Evolutionary conservation across 2,329 filamentous ascomycete genomes (phyloP).

Genomic region (Cladorrhinum sp.): DNA sequence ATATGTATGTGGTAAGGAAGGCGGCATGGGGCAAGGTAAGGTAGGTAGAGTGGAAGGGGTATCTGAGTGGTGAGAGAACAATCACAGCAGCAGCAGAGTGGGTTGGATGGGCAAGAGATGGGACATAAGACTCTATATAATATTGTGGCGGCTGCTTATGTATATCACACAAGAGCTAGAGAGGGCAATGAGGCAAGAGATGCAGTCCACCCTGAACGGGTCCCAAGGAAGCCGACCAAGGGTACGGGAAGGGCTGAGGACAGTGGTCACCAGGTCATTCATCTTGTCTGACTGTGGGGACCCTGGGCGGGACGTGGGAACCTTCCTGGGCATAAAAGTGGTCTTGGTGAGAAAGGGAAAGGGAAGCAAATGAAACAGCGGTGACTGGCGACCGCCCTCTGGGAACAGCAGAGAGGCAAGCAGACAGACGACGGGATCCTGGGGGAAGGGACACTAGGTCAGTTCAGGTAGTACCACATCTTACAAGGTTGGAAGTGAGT

Average conservation of each 20-base stretch:
- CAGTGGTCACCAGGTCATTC: constrained; percentile 30
- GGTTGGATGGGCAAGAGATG: constrained; percentile 3
- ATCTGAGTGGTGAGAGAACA: constrained; percentile 9
- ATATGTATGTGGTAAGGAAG: neutral
- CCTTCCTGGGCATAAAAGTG: constrained; percentile 24
- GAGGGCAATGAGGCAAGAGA: constrained; percentile 4
- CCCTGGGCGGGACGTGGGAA: constrained; percentile 22
- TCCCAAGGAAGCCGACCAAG: constrained; percentile 21
- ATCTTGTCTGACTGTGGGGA: constrained; percentile 27
- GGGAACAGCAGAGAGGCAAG: constrained; percentile 13
- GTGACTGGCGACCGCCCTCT: constrained; percentile 27
- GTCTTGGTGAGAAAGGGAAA: constrained; percentile 14
- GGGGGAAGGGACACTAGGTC: constrained; percentile 25
- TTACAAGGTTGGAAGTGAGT: constrained; percentile 21
- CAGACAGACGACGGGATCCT: constrained; percentile 25
- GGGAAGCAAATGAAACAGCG: constrained; percentile 29
- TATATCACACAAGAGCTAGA: constrained; percentile 7
- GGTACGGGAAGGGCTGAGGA: constrained; percentile 27
- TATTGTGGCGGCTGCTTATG: constrained; percentile 9
- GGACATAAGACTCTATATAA: constrained; percentile 18
- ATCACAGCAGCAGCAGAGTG: neutral
- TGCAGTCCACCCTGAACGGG: constrained; percentile 19
- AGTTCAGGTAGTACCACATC: constrained; percentile 24
- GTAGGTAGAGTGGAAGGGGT: constrained; percentile 7
- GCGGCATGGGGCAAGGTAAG: neutral